Percentiles rank a stretch among this genome's conserved stretches.
Evolutionary conservation across 352 stramenopile species (phyloP).

Genomic region (Elongisporangium prolatum): DNA sequence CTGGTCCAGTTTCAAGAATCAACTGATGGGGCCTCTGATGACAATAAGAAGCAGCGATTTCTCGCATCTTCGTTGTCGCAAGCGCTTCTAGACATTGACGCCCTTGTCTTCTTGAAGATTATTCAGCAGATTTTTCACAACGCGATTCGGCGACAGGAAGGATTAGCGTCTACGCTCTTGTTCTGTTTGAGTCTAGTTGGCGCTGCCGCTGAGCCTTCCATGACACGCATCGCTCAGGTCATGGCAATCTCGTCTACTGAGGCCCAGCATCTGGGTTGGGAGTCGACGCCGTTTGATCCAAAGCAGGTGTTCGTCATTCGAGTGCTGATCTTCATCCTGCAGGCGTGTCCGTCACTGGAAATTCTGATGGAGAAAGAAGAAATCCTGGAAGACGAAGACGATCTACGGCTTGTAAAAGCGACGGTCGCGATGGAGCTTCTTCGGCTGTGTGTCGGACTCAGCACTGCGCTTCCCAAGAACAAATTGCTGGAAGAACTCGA

Average conservation of each 20-base stretch:
- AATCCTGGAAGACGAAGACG: constrained; percentile 65
- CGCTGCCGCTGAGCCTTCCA: constrained; percentile 21
- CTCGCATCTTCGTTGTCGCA: constrained; percentile 44
- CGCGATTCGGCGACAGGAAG: constrained; percentile 47
- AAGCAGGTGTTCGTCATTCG: constrained; percentile 50
- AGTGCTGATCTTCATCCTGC: constrained; percentile 57
- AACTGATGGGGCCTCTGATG: not conserved
- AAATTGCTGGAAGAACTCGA: constrained; percentile 4
- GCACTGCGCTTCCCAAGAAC: constrained; percentile 23
- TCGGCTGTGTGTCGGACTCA: constrained; percentile 44
- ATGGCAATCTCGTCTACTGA: constrained; percentile 1
- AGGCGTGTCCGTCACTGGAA: constrained; percentile 48
- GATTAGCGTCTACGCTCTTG: constrained; percentile 35
- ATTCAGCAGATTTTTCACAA: constrained; percentile 55
- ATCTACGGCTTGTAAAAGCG: constrained; percentile 36
- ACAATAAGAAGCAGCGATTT: constrained; percentile 5
- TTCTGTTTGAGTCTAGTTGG: constrained; percentile 61
- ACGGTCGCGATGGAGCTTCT: constrained; percentile 48
- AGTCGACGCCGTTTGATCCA: constrained; percentile 14
- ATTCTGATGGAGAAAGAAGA: constrained; percentile 53
- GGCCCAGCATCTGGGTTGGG: constrained; percentile 1
- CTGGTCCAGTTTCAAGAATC: constrained; percentile 26
- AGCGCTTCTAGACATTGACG: constrained; percentile 34
- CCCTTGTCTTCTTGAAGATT: constrained; percentile 38
- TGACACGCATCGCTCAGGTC: constrained; percentile 25